Base-by-base conservation (phyloP, 2,329 filamentous ascomycete genomes). In the Penicillium sp. region DNA sequence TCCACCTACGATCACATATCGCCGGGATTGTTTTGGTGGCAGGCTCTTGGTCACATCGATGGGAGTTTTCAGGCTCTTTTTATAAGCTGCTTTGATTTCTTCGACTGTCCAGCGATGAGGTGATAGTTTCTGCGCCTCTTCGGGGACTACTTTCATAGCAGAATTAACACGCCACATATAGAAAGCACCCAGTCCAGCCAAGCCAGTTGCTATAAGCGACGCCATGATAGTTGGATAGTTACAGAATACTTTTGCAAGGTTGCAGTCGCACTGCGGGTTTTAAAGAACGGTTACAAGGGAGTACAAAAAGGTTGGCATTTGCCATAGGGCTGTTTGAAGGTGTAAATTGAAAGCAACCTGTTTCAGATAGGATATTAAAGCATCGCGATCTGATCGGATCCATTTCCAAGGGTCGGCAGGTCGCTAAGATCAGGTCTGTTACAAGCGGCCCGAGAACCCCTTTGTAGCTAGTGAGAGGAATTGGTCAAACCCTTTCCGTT, bases 1-100 rank as follows among this genome's bases (percentile, higher is more conserved):
- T 60, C 74, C 75, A 43, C 75, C 75, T 41, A 75, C 70, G 29
- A 77, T 64, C 19, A 77, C 65, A 57, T 77, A 77, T 6, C 75
- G 71, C 11, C 75, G 67, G 6, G 66, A 62, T 56, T 73, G 72
- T 58, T 70, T 76, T 2, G 72, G 70, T 5, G 74, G 74, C 8
- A 77, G 63, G 48, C 68, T 68, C 47, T 71, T 65, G 31, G 51
- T 63, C 38, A 75, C 65, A 55, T 76, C 71, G 27, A 72, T 59
- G 2, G 72, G 72, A 4, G 57, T 59, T 29, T 69, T 55, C 21
- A 65, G 43, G 31, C 62, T 57, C 53, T 68, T 69, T 41, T 70
- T 56, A 52, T 74, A 76, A 2, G 72, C 67, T 0, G 59, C 57
- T 55, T 64, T 66, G 53, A 75, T 64, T 50, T 75, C 66, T 19